phyloP scores from a whole-genome alignment of 2,329 filamentous ascomycete species.

The Fusarium temperatum region DNA sequence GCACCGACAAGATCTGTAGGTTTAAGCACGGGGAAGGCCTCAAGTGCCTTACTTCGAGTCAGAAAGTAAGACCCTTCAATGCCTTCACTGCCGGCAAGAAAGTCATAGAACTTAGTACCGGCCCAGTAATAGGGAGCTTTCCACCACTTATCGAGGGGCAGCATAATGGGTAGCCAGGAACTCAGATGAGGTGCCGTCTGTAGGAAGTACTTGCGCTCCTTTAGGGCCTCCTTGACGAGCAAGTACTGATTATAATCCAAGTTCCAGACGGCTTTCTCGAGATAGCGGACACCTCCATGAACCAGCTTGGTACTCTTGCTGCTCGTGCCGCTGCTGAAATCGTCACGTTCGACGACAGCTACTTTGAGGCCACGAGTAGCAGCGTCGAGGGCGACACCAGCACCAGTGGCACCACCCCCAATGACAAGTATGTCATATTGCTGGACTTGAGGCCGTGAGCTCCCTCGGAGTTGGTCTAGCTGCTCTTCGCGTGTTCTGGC shows the following conservation, averaged over 20 bases:
- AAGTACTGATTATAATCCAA: slow-evolving; percentile 78
- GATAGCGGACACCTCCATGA: slow-evolving; percentile 78
- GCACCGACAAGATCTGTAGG: slow-evolving; percentile 81
- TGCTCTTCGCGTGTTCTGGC: slow-evolving; percentile 71
- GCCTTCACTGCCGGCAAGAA: slow-evolving; percentile 84
- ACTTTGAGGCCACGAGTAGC: slow-evolving; percentile 76
- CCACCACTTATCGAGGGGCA: slow-evolving; percentile 79
- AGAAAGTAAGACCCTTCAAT: slow-evolving; percentile 91
- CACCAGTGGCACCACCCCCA: slow-evolving; percentile 75
- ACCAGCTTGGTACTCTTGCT: slow-evolving; percentile 81
- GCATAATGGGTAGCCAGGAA: slow-evolving; percentile 79
- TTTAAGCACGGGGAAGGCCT: slow-evolving; percentile 90
- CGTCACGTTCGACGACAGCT: slow-evolving; percentile 75
- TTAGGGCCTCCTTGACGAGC: slow-evolving; percentile 76
- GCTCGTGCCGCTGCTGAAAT: slow-evolving; percentile 78
- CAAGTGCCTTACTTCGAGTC: slow-evolving; percentile 84
- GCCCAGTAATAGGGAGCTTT: slow-evolving; percentile 81
- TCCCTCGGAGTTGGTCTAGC: slow-evolving; percentile 65
- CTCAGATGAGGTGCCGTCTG: slow-evolving; percentile 79
- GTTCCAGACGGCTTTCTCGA: slow-evolving; percentile 81
- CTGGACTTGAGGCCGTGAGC: slow-evolving; percentile 45
- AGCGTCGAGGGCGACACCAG: slow-evolving; percentile 77
- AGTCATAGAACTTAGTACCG: slow-evolving; percentile 84
- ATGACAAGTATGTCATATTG: slow-evolving; percentile 77
- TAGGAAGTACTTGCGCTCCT: slow-evolving; percentile 79